These are phyloP conservation scores for Pontederia crassipes DNA, from an alignment of 176 grass and related monocot genomes.

Conservation along the genomic window DNA sequence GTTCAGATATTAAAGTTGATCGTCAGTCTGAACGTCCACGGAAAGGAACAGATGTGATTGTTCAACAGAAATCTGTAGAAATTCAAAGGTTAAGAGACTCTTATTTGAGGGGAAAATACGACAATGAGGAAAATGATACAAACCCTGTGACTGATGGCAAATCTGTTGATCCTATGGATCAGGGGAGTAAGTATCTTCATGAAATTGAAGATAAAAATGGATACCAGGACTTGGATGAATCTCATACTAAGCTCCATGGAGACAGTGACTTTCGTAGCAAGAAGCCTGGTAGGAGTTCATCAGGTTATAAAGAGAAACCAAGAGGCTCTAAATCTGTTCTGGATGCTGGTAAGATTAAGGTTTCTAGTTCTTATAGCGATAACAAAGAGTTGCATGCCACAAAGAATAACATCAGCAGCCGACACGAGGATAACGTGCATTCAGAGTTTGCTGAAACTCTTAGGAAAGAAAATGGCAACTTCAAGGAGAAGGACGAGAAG, in stretches of 20 bases:
- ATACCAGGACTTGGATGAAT: background rate
- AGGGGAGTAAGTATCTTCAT: background rate
- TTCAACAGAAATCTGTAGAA: background rate
- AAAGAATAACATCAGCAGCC: background rate
- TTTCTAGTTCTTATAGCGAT: conserved; percentile 2
- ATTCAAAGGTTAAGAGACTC: conserved; percentile 1
- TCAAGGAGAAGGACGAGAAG: conserved; percentile 32
- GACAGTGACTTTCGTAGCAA: background rate
- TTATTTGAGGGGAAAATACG: background rate
- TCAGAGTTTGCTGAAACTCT: background rate
- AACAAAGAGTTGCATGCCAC: background rate
- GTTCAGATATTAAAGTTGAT: conserved; percentile 40
- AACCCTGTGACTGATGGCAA: background rate
- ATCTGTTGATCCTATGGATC: conserved; percentile 1
- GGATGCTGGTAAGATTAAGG: background rate
- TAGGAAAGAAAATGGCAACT: conserved; percentile 18
- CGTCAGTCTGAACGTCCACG: conserved; percentile 6
- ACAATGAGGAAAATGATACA: background rate
- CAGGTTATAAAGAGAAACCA: conserved; percentile 9
- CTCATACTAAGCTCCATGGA: background rate
- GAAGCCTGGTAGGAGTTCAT: conserved; percentile 13
- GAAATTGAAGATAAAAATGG: background rate
- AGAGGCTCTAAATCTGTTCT: conserved; percentile 6
- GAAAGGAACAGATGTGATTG: background rate
- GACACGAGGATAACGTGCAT: background rate